Evolutionary conservation across 2,329 filamentous ascomycete genomes (phyloP).

Genomic region (Calycina herbarum): DNA sequence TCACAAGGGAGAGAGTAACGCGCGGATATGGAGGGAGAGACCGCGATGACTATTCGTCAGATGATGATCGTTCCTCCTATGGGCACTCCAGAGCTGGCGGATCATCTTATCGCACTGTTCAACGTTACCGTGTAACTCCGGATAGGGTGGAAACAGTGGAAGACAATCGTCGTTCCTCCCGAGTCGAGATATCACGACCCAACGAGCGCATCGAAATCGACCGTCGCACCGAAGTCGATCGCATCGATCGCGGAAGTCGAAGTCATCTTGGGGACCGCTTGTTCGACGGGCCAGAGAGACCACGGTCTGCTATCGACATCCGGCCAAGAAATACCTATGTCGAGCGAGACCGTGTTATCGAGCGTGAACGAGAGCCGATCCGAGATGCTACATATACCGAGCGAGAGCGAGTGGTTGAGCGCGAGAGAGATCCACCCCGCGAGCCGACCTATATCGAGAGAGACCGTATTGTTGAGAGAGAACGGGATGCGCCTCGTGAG

Average conservation of each 20-base stretch:
- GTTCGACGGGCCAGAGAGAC: constrained; percentile 30
- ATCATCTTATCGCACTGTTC: constrained; percentile 35
- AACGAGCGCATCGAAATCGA: constrained; percentile 36
- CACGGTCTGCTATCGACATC: constrained; percentile 32
- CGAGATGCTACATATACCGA: constrained; percentile 17
- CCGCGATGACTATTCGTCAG: constrained; percentile 36
- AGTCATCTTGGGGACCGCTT: constrained; percentile 1
- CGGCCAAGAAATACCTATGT: constrained; percentile 27
- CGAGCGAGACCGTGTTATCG: constrained; percentile 25
- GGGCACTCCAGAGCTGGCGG: constrained; percentile 23
- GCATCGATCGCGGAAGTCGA: not conserved
- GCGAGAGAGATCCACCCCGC: constrained; percentile 31
- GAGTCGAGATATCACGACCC: constrained; percentile 28
- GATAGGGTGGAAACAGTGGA: constrained; percentile 33
- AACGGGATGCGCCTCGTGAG: constrained; percentile 30
- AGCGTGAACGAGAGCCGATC: constrained; percentile 33
- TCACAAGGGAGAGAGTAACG: constrained; percentile 24
- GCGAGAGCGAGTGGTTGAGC: constrained; percentile 25
- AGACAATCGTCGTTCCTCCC: constrained; percentile 31
- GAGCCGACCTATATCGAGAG: constrained; percentile 31
- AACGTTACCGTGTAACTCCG: constrained; percentile 36
- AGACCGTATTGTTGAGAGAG: constrained; percentile 24
- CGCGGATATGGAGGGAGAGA: constrained; percentile 26
- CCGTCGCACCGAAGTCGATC: constrained; percentile 31
- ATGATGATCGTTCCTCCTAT: constrained; percentile 33